These are phyloP conservation scores for Mortierella hygrophila DNA, from an alignment of 192 early-diverging fungal species.

Conservation along the genomic window DNA sequence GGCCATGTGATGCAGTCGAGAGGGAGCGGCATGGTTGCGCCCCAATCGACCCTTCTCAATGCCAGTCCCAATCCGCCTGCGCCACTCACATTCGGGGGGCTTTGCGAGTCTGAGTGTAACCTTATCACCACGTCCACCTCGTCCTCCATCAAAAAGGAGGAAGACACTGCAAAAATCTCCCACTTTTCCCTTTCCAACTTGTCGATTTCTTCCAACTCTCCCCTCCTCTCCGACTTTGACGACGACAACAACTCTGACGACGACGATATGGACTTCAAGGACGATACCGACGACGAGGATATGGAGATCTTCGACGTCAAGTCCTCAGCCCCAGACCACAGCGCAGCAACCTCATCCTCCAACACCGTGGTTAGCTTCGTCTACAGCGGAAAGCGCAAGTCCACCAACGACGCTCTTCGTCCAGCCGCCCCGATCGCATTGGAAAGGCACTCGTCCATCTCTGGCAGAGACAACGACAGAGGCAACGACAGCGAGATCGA, in stretches of 20 bases:
- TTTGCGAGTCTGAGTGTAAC: background rate
- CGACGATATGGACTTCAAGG: slow-evolving; percentile 8
- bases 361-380: background rate
- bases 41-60: background rate
- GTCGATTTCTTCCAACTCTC: background rate
- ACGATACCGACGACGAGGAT: background rate
- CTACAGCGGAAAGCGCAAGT: slow-evolving; percentile 1
- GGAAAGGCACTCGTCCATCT: background rate
- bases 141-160: background rate
- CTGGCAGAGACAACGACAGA: slow-evolving; percentile 1
- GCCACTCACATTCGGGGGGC: slow-evolving; percentile 1
- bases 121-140: background rate
- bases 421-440: background rate
- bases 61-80: background rate
- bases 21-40: slow-evolving; percentile 7
- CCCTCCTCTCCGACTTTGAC: background rate
- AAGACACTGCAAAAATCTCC: background rate
- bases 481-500: background rate
- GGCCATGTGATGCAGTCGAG: background rate
- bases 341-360: background rate
- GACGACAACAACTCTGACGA: background rate
- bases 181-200: background rate
- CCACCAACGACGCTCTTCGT: background rate
- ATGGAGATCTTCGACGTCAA: background rate
- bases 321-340: background rate